A percentile compares a stretch with the other conserved stretches of the same genome.
Conservation (phyloP, 2,329 filamentous ascomycete genomes). For the Colletotrichum coccodes region DNA sequence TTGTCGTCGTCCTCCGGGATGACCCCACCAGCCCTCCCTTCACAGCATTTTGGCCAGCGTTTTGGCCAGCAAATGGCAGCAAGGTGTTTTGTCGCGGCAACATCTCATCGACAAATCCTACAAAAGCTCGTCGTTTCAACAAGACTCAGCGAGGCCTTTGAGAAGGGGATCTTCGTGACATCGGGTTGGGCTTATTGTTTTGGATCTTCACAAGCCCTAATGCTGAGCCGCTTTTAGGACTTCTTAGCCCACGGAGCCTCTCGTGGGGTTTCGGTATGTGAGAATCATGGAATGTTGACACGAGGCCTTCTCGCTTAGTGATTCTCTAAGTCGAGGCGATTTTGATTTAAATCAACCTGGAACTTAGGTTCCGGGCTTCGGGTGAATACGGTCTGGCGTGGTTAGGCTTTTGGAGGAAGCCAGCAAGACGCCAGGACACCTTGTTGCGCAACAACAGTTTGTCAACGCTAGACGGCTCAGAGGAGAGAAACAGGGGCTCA, state of each 20-base stretch:
- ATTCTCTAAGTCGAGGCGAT: neutral
- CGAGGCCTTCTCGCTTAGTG: neutral
- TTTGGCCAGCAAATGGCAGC: neutral
- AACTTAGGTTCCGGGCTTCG: neutral
- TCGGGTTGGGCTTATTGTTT: conserved; percentile 1
- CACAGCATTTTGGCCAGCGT: too few relatives aligned
- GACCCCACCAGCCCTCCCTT: too few relatives aligned
- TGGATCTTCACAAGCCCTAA: neutral
- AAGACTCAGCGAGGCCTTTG: neutral
- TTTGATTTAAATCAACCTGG: neutral
- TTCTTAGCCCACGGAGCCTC: too few relatives aligned
- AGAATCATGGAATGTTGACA: neutral
- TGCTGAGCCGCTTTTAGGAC: too few relatives aligned
- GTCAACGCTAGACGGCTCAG: neutral
- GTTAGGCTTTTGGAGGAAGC: neutral
- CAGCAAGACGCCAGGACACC: neutral
- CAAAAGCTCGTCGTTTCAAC: neutral
- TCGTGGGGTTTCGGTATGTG: neutral
- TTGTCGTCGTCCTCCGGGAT: neutral
- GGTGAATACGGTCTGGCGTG: neutral
- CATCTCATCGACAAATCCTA: neutral
- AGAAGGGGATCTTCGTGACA: neutral
- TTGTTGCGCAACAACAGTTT: neutral
- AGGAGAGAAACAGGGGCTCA: conserved; percentile 1
- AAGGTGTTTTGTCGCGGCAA: neutral